These are phyloP conservation scores for Aureobasidium mangrovei DNA, from an alignment of 2,329 filamentous ascomycete species.

Conservation along the genomic window DNA sequence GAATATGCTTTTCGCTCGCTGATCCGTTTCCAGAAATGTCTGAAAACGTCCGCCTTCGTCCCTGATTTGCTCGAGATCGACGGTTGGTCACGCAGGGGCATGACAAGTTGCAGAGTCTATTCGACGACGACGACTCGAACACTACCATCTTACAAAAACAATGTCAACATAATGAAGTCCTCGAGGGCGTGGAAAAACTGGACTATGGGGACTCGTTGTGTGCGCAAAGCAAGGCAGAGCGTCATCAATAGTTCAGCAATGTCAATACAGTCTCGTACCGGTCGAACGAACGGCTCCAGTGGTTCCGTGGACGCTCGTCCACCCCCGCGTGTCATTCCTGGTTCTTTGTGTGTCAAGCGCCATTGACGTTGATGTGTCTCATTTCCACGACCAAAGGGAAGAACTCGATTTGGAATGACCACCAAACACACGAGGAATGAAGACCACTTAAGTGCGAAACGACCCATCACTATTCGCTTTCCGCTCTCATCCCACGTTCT, in stretches of 20 bases:
- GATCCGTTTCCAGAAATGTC: conserved; percentile 7
- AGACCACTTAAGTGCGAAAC: conserved; percentile 10
- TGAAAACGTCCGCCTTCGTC: not conserved
- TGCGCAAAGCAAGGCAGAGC: not conserved
- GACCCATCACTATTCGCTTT: not conserved
- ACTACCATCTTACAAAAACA: not conserved
- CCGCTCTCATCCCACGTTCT: conserved; percentile 5
- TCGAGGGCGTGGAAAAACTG: not conserved
- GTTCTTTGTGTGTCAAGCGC: conserved; percentile 1
- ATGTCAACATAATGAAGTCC: not conserved
- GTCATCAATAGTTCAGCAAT: not conserved
- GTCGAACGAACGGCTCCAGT: conserved; percentile 10
- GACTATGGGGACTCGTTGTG: not conserved
- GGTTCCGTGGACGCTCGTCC: not conserved
- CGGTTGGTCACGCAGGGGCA: conserved; percentile 6
- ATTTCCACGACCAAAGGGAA: conserved; percentile 6
- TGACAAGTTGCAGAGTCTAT: conserved; percentile 2
- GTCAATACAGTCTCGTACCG: not conserved
- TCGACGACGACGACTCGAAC: not conserved
- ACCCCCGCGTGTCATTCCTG: conserved; percentile 7
- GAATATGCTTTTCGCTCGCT: not conserved
- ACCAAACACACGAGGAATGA: conserved; percentile 6
- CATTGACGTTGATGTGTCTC: conserved; percentile 12
- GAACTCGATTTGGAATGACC: conserved; percentile 10
- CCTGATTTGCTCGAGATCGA: conserved; percentile 2